These are phyloP conservation scores for Candolleomyces aberdarensis DNA, from an alignment of 768 basidiomycete genomes.

Conservation along the genomic window DNA sequence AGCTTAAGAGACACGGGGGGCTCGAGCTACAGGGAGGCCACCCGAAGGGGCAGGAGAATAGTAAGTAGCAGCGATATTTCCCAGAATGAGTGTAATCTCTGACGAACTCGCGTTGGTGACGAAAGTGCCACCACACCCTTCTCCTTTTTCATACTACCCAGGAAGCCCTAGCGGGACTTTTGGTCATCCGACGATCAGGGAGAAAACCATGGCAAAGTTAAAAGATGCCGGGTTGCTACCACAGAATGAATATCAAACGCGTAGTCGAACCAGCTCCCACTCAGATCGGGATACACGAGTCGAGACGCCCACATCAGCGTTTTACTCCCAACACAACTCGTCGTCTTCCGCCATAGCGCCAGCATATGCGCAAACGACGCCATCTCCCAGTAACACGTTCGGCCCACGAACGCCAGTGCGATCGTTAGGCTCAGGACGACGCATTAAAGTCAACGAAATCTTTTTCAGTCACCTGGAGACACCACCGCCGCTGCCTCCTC, in stretches of 20 bases:
- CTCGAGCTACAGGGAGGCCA: background rate
- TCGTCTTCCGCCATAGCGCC: background rate
- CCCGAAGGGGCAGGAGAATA: background rate
- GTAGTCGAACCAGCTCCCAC: background rate
- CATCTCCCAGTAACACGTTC: conserved; percentile 6
- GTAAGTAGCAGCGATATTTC: background rate
- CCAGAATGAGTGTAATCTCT: background rate
- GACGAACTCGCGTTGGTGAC: too few species aligned
- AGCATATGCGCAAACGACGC: background rate
- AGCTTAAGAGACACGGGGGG: background rate
- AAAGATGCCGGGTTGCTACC: background rate
- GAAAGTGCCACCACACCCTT: background rate
- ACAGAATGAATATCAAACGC: background rate
- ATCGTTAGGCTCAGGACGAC: background rate
- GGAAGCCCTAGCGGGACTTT: background rate
- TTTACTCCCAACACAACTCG: background rate
- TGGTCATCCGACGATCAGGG: conserved; percentile 1
- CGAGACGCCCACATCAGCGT: background rate
- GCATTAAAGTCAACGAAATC: conserved; percentile 14
- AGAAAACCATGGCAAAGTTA: conserved; percentile 1
- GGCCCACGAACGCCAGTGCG: background rate
- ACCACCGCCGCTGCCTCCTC: conserved; percentile 54
- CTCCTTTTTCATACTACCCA: background rate
- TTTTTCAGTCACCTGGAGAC: conserved; percentile 28
- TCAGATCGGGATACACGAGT: background rate